Base-by-base conservation (phyloP, 1,284 basidiomycete genomes). In the Cryptococcus wingfieldii region DNA sequence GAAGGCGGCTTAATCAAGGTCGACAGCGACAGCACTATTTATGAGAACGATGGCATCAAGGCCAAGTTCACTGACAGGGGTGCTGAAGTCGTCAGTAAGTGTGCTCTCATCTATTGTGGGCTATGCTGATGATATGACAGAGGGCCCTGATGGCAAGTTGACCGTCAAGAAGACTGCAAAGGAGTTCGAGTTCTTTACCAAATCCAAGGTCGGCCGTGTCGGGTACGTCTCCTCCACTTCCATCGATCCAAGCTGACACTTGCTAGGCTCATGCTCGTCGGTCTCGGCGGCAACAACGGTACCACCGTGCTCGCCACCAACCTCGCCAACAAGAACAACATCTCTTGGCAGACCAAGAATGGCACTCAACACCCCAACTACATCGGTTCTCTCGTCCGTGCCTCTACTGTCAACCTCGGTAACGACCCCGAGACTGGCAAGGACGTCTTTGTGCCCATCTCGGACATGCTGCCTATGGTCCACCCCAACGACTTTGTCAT, bases 401-500 rank as follows among this genome's bases (percentile, higher is more conserved):
- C 93, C 14, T 97, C 93, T 54, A 98, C 95, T 56, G 85, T 98
- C 64, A 86, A 90, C 68, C 84, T 98, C 60, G 95, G 96, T 52
- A 83, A 83, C 53, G 92, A 98, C 70, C 83, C 87, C 50, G 74
- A 78, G 55, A 88, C 87, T 2, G 89, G 89, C 71, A 92, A 93
- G 80, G 94, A 98, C 71, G 85, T 98, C 63, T 84, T 94, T 74
- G 87, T 97, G 61, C 95, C 95, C 46, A 82, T 98, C 76, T 89
- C 86, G 44, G 93, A 96, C 71, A 86, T 98, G 65, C 83, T 98
- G 49, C 95, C 95, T 57, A 97, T 96, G 90, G 93, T 97, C 54
- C 94, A 98, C 81, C 95, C 95, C 63, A 95, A 97, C 77, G 96
- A 98, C 79, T 86, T 98, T 71, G 92, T 98, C 63, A 83, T 98